Percentiles rank a stretch among this genome's conserved stretches.
Conservation (phyloP, 306 rosid species). For the Fragaria nilgerrensis region DNA sequence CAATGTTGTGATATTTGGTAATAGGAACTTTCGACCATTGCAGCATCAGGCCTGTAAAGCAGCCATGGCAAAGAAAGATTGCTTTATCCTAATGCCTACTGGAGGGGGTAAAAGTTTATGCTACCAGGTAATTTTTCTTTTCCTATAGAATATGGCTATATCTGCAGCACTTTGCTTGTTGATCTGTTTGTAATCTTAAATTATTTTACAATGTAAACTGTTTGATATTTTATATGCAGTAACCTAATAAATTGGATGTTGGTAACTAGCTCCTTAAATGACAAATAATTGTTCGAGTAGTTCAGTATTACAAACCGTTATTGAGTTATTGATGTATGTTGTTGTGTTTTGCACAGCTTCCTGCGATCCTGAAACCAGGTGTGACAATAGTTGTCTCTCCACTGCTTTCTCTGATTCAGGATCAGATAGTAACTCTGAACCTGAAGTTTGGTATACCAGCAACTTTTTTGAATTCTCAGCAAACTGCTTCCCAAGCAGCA, state of each 20-base stretch:
- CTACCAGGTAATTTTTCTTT: constrained; percentile 74
- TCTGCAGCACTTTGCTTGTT: constrained; percentile 6
- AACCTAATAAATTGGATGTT: not conserved
- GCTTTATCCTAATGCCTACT: constrained; percentile 95
- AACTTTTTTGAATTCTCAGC: constrained; percentile 93
- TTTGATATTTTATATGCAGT: not conserved
- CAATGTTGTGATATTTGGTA: constrained; percentile 85
- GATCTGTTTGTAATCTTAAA: not conserved
- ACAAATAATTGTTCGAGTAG: not conserved
- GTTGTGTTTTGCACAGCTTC: constrained; percentile 60
- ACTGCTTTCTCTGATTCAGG: constrained; percentile 95
- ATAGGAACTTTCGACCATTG: constrained; percentile 74
- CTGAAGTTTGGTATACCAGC: constrained; percentile 85
- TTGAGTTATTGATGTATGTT: not conserved
- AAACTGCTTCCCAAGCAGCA: constrained; percentile 70
- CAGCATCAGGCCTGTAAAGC: constrained; percentile 87
- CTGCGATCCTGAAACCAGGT: constrained; percentile 87
- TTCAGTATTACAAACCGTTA: not conserved
- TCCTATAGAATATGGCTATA: not conserved
- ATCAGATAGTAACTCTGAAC: constrained; percentile 85
- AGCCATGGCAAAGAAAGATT: constrained; percentile 71
- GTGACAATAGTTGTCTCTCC: constrained; percentile 89
- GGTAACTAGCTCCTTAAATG: not conserved
- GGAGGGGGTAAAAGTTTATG: constrained; percentile 99
- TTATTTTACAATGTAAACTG: not conserved